Evolutionary conservation across 2,329 filamentous ascomycete genomes (phyloP), one percentile per base, ranked within the genome.

Genomic region (Colletotrichum eremochloae): DNA sequence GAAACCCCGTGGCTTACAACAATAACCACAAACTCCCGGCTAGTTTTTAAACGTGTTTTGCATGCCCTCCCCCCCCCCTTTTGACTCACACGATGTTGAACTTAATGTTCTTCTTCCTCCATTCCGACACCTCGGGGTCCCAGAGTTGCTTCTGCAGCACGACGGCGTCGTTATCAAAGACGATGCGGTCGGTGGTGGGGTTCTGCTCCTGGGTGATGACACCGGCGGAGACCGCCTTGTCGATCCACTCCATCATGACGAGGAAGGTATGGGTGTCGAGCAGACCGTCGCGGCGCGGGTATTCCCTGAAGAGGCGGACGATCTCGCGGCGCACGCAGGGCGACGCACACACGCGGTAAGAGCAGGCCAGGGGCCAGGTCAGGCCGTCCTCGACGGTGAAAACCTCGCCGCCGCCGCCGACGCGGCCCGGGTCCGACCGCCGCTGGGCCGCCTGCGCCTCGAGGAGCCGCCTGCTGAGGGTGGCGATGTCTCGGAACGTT

Each of bases 211-310:
- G 18, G n/a, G 8, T 20, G n/a, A 52, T 24, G n/a, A 50, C n/a
- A 11, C 61, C 61, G 20, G 31, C 33, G 7, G 46, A 40, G 1
- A 29, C 36, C 29, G n/a, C 55, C 14, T 29, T 18, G 8, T 40
- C 50, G 9, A 40, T 14, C 57, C 56, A 63, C 31, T 56, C 56
- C 33, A 62, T 40, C 24, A 46, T 42, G 38, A 52, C 83, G 0
- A 80, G 74, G 65, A 84, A 82, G 1, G 83, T 77, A 11, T 80
- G 78, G 40, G 80, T 84, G 68, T 86, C 84, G n/a, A 83, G 81
- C 14, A 86, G 79, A 0, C 82, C 83, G 68, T 86, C 85, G 40
- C 82, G 81, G 5, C 84, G 80, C 11, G 83, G 84, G 36, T 85
- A 83, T 50, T 81, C 75, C 5, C 77, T 77, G 20, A 86, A 76